Evolutionary conservation across 176 grass and related monocot genomes (phyloP).

Genomic region (Bothriochloa decipiens): DNA sequence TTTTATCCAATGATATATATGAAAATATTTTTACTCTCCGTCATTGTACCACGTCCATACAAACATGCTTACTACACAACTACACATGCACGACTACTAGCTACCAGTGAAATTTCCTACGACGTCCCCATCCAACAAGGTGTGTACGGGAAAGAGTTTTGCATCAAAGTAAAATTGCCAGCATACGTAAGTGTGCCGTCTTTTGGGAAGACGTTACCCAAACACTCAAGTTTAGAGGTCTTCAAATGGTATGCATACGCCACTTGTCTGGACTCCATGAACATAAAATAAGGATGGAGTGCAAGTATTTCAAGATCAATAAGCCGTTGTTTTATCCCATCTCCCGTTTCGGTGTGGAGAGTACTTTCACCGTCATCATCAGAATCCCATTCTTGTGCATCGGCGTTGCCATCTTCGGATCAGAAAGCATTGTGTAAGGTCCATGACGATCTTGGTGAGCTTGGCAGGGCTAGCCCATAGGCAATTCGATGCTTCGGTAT

Average conservation of each 20-base stretch:
- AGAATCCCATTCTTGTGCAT: background rate
- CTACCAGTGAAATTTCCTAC: background rate
- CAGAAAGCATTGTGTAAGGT: background rate
- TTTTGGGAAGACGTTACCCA: background rate
- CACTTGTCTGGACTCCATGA: background rate
- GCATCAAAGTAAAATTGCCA: background rate
- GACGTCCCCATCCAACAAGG: background rate
- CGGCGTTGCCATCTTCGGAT: too few relatives aligned
- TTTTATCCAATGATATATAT: too few relatives aligned
- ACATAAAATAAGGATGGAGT: background rate
- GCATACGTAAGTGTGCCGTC: background rate
- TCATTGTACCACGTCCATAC: too few relatives aligned
- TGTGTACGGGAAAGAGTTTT: background rate
- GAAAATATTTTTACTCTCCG: too few relatives aligned
- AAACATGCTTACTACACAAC: too few relatives aligned
- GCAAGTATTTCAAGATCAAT: background rate
- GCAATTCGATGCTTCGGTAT: background rate
- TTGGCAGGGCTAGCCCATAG: background rate
- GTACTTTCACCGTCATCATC: background rate
- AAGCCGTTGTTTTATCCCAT: background rate
- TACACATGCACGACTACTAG: too few relatives aligned
- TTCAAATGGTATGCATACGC: background rate
- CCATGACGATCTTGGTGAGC: background rate
- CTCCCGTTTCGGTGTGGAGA: too few relatives aligned
- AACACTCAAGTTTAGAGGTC: background rate